Evolutionary conservation across 129 eudicot species (phyloP).

Genomic region (Cynara cardunculus): DNA sequence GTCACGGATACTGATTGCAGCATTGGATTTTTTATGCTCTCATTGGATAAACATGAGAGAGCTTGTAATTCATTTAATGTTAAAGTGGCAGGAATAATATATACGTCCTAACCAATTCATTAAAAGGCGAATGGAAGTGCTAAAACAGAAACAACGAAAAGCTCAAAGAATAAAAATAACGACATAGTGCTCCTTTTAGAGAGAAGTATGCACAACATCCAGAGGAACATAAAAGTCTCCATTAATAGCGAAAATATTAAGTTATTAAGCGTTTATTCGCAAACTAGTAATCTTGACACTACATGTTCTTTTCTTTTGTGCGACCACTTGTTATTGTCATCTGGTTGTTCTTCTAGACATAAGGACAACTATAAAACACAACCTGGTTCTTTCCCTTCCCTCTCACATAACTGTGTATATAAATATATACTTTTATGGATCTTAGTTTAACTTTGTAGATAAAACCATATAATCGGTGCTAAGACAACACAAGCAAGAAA

Average conservation of each 20-base stretch:
- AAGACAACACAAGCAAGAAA: background rate
- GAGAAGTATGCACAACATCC: background rate
- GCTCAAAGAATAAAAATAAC: background rate
- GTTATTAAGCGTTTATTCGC: background rate
- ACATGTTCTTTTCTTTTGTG: background rate
- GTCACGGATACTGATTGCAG: too few species aligned
- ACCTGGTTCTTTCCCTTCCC: slow-evolving; percentile 3
- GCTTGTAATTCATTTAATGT: too few species aligned
- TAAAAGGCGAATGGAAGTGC: background rate
- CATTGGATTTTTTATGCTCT: too few species aligned
- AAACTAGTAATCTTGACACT: background rate
- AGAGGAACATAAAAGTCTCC: background rate
- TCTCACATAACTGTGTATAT: background rate
- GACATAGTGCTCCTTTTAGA: background rate
- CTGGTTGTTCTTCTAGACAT: background rate
- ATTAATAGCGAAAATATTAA: background rate
- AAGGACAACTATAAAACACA: background rate
- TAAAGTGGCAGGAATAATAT: too few species aligned
- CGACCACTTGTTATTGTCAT: background rate
- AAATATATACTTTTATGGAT: background rate
- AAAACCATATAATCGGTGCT: background rate
- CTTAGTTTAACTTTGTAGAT: background rate
- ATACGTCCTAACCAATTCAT: background rate
- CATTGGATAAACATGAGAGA: too few species aligned
- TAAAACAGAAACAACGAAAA: background rate